A percentile compares a stretch with the other conserved stretches of the same genome.
These are phyloP conservation scores for Hibiscus tridactylites DNA, from an alignment of 345 rosid species.

Conservation along the genomic window DNA sequence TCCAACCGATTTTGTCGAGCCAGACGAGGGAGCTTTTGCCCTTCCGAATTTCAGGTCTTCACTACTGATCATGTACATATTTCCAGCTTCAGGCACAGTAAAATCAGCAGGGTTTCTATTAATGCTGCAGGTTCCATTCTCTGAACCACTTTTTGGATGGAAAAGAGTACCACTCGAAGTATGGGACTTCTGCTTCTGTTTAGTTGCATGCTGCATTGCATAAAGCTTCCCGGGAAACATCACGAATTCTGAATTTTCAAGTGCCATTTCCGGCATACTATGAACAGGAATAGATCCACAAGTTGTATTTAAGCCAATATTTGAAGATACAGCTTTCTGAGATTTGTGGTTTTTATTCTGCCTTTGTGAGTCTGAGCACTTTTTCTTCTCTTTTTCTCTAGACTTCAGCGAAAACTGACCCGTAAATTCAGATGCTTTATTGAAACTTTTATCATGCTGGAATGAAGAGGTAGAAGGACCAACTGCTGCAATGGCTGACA, in stretches of 20 bases:
- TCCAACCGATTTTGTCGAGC: conserved; percentile 16
- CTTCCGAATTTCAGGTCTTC: conserved; percentile 40
- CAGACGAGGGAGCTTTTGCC: conserved; percentile 14
- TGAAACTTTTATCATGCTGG: conserved; percentile 34
- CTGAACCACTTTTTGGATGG: conserved; percentile 29
- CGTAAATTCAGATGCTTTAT: conserved; percentile 22
- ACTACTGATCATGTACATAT: conserved; percentile 55
- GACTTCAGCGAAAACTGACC: conserved; percentile 33
- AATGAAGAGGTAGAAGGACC: conserved; percentile 51
- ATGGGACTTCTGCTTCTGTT: conserved; percentile 25
- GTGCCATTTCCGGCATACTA: conserved; percentile 31
- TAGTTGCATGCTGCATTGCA: conserved; percentile 29
- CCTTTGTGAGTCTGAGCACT: conserved; percentile 22
- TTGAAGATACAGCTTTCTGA: conserved; percentile 22
- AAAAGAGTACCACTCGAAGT: conserved; percentile 15
- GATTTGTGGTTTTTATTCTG: conserved; percentile 25
- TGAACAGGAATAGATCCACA: conserved; percentile 37
- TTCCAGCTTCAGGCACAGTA: conserved; percentile 53
- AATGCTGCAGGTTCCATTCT: conserved; percentile 38
- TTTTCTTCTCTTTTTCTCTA: conserved; percentile 44
- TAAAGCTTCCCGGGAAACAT: conserved; percentile 32
- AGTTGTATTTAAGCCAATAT: conserved; percentile 28
- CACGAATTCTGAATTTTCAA: conserved; percentile 34
- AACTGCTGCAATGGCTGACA: conserved; percentile 27
- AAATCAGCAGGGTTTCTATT: conserved; percentile 97